A percentile compares a stretch with the other conserved stretches of the same genome.
Conservation (phyloP, 495 filamentous ascomycete genomes). For the Cairneyella variabilis region DNA sequence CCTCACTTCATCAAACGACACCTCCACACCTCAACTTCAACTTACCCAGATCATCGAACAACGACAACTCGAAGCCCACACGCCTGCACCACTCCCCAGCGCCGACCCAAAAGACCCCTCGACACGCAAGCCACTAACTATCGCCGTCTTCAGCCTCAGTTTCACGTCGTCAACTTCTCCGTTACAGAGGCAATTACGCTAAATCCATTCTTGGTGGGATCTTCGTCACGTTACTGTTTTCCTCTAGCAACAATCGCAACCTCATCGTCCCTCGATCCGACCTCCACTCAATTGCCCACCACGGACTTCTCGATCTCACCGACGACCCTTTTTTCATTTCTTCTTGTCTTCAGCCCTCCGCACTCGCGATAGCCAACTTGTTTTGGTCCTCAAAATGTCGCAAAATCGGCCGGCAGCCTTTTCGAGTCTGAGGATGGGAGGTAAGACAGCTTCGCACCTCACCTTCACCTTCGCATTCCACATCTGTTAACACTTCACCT, state of each 20-base stretch:
- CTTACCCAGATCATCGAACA: not conserved
- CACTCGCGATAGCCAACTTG: conserved; percentile 28
- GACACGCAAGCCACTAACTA: not conserved
- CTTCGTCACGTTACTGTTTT: conserved; percentile 21
- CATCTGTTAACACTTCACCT: conserved; percentile 20
- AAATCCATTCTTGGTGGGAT: conserved; percentile 17
- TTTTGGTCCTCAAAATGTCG: conserved; percentile 51
- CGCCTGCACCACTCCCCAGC: conserved; percentile 3
- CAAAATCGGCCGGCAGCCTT: conserved; percentile 73
- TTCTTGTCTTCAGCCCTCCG: conserved; percentile 45
- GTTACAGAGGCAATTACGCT: conserved; percentile 17
- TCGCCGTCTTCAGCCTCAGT: conserved; percentile 11
- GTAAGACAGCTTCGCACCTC: conserved; percentile 50
- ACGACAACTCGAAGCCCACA: conserved; percentile 3
- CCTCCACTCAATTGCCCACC: conserved; percentile 39
- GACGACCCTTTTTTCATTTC: conserved; percentile 34
- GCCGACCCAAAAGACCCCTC: conserved; percentile 10
- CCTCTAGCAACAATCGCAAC: conserved; percentile 3
- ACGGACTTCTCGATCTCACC: conserved; percentile 45
- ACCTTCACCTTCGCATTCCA: not conserved
- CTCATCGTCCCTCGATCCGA: conserved; percentile 14
- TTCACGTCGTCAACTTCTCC: conserved; percentile 8
- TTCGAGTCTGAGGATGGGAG: conserved; percentile 77
- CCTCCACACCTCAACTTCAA: conserved; percentile 17
- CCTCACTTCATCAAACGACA: conserved; percentile 21